These are phyloP conservation scores for Arthrocladium fulminans DNA, from an alignment of 2,329 filamentous ascomycete species.

Conservation along the genomic window DNA sequence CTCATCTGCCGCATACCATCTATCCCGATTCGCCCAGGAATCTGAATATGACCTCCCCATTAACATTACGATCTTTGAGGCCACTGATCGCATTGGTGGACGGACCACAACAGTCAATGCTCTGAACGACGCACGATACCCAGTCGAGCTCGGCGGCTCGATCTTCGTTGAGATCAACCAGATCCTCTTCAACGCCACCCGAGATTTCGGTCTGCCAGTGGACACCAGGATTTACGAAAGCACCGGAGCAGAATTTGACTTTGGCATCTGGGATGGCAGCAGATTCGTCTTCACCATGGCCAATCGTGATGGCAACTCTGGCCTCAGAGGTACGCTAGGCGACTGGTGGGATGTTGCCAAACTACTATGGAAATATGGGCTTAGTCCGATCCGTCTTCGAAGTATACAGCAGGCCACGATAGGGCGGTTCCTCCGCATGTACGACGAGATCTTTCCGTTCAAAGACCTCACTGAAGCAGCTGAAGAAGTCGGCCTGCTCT, in stretches of 20 bases:
- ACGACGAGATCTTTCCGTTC: constrained; percentile 76
- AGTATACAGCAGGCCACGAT: constrained; percentile 64
- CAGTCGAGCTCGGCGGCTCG: constrained; percentile 79
- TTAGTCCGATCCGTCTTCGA: constrained; percentile 64
- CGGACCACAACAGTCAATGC: constrained; percentile 76
- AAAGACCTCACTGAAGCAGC: constrained; percentile 61
- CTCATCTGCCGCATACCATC: constrained; percentile 74
- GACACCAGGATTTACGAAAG: constrained; percentile 42
- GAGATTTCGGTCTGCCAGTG: constrained; percentile 59
- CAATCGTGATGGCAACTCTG: constrained; percentile 39
- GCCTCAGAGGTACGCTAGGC: constrained; percentile 11
- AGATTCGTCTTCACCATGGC: constrained; percentile 61
- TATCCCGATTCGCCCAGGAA: constrained; percentile 60
- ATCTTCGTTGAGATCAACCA: constrained; percentile 83
- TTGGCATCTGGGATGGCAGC: constrained; percentile 79
- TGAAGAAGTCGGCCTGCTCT: constrained; percentile 57
- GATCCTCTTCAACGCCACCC: constrained; percentile 67
- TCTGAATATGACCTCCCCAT: constrained; percentile 47
- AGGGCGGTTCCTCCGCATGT: constrained; percentile 67
- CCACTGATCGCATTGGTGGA: constrained; percentile 67
- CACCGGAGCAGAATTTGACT: constrained; percentile 39
- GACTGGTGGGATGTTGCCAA: constrained; percentile 75
- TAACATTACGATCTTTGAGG: constrained; percentile 84
- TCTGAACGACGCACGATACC: constrained; percentile 56
- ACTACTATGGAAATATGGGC: constrained; percentile 76